Evolutionary conservation across 2,329 filamentous ascomycete species (phyloP).

Genomic region (Fusarium penzigii): DNA sequence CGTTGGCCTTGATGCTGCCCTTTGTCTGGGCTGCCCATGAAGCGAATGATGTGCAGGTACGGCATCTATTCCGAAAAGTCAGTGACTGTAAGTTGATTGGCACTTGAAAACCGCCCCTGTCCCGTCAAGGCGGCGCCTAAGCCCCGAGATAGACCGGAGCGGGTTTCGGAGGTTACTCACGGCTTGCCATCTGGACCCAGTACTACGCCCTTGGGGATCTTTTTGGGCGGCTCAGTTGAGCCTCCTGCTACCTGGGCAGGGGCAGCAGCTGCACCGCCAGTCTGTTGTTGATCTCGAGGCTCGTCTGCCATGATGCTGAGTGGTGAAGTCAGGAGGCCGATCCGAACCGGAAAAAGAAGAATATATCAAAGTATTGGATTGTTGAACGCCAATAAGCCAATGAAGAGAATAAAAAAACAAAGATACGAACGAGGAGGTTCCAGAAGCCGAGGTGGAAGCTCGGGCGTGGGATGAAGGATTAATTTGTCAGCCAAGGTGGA

Average conservation of each 20-base stretch:
- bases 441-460: no score
- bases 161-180: constrained; percentile 50
- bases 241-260: constrained; percentile 18
- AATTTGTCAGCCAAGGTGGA: no score
- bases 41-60: constrained; percentile 35
- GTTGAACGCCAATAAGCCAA: neutral
- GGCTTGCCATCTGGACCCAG: constrained; percentile 82
- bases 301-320: constrained; percentile 31
- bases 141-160: neutral
- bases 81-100: constrained; percentile 1
- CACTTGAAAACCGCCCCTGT: no score
- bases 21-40: constrained; percentile 57
- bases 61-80: constrained; percentile 30
- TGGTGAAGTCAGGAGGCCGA: constrained; percentile 12
- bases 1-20: constrained; percentile 36
- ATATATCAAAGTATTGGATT: constrained; percentile 7
- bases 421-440: no score
- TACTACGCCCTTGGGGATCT: constrained; percentile 70
- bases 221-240: constrained; percentile 45
- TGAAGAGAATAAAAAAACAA: no score
- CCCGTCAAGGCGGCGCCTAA: no score
- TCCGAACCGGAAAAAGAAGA: constrained; percentile 4
- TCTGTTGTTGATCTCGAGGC: constrained; percentile 22
- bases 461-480: no score
- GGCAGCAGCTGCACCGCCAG: constrained; percentile 19